These are phyloP conservation scores for Oryza longistaminata DNA, from an alignment of 176 grass and related monocot genomes.

Conservation along the genomic window DNA sequence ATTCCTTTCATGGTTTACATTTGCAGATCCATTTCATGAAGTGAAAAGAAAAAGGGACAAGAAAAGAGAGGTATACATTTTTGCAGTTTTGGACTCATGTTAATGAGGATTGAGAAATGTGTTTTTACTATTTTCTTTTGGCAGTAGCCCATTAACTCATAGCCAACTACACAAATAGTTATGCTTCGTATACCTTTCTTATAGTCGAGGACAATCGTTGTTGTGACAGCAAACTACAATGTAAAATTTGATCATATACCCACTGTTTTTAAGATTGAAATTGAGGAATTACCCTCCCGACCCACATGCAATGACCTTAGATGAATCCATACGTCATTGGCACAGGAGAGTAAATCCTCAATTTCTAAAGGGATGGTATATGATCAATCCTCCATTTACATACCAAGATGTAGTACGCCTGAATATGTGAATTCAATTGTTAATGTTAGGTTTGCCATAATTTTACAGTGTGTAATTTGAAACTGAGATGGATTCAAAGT, in stretches of 20 bases:
- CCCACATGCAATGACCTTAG: not conserved
- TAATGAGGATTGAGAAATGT: not conserved
- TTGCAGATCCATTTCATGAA: slow-evolving; percentile 90
- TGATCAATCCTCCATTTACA: not conserved
- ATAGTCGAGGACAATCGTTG: not conserved
- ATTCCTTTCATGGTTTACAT: slow-evolving; percentile 38
- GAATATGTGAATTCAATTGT: not conserved
- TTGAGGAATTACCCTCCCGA: not conserved
- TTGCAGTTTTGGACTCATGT: not conserved
- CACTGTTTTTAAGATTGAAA: not conserved
- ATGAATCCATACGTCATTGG: not conserved
- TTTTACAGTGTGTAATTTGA: not conserved
- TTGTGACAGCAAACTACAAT: not conserved
- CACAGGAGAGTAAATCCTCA: not conserved
- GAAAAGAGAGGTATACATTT: slow-evolving; percentile 79
- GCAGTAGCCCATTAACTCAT: slow-evolving; percentile 9
- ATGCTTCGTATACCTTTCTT: not conserved
- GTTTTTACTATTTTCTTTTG: not conserved
- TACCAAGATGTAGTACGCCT: not conserved
- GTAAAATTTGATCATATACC: not conserved
- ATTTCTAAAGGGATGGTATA: not conserved
- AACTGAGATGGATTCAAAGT: not conserved
- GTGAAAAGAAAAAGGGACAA: slow-evolving; percentile 88
- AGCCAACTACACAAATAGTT: not conserved
- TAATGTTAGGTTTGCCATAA: not conserved